Base-by-base conservation (phyloP, 2,329 filamentous ascomycete genomes). In the Ceratocystis cubensis region DNA sequence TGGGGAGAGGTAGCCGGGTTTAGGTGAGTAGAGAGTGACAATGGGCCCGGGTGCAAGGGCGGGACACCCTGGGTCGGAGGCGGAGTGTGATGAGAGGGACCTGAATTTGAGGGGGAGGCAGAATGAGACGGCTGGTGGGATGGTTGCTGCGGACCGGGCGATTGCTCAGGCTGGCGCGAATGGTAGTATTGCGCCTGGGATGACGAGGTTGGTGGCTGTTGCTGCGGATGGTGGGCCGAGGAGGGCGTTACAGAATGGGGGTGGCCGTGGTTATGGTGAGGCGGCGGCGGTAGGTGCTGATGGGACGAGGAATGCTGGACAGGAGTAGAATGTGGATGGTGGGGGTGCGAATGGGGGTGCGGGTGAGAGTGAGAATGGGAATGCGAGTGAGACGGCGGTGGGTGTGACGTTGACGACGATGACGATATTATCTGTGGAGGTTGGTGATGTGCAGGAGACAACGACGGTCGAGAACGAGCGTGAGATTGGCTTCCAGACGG, bases 381-480 rank as follows among this genome's bases (percentile, higher is more conserved):
- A 65, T 70, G 69, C 50, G 70, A 28, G 22, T 64, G 64, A 10
- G 69, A 69, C 65, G 72, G 72, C 68, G 72, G 72, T 70, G 73
- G 73, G 68, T 74, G 73, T 45, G 37, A 44, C 66, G 67, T 69
- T 45, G 70, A 6, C 45, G 41, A 61, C 10, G 68, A 70, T 65
- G 72, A 71, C 67, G 72, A 72, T 70, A 72, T 73, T 69, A 73
- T 72, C 41, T 69, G 68, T 22, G 67, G 66, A 28, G 65, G 69
- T 30, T n/a, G 25, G 65, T 67, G 66, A 69, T 72, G 72, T 68
- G 77, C 76, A 69, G 73, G 71, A 63, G 76, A 74, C 69, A 75
- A 75, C 66, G 76, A 71, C 72, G 73, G 78, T 70, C 75, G 72
- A 69, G 69, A 65, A 53, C 56, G 56, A 30, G 56, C 25, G 30